These are phyloP conservation scores for Thalassia testudinum DNA, from an alignment of 116 monocot genomes.

Conservation along the genomic window DNA sequence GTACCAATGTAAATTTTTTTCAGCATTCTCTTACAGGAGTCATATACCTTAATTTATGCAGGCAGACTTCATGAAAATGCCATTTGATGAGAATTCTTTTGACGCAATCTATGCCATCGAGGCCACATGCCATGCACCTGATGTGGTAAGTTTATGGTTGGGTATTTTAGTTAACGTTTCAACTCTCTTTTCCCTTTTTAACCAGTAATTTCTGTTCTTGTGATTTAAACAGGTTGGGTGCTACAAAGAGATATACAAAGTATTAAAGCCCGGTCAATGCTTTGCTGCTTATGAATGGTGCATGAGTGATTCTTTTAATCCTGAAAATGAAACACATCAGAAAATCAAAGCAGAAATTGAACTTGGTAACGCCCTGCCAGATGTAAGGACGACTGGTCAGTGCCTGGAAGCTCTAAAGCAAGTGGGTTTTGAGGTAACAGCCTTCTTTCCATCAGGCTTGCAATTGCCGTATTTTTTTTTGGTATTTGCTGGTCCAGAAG, in stretches of 20 bases:
- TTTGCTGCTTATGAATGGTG: conserved; percentile 99
- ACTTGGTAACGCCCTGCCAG: conserved; percentile 90
- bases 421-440: conserved; percentile 83
- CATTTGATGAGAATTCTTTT: conserved; percentile 59
- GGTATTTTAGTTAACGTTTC: too few relatives aligned
- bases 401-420: conserved; percentile 80
- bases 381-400: conserved; percentile 47
- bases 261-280: conserved; percentile 87
- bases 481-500: too few relatives aligned
- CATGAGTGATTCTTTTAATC: conserved; percentile 75
- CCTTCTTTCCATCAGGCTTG: too few relatives aligned
- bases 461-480: too few relatives aligned
- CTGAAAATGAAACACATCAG: conserved; percentile 60
- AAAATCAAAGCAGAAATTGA: conserved; percentile 88
- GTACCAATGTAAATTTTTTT: background rate
- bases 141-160: conserved; percentile 29
- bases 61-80: conserved; percentile 99
- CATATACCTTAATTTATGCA: conserved; percentile 11
- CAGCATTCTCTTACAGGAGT: background rate
- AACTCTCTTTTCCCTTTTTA: background rate
- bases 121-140: conserved; percentile 97
- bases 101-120: conserved; percentile 93
- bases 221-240: conserved; percentile 52
- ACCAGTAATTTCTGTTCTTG: background rate
- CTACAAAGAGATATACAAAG: conserved; percentile 85